These are phyloP conservation scores for Camellia sinensis DNA, from an alignment of 148 eudicot species.

Conservation along the genomic window DNA sequence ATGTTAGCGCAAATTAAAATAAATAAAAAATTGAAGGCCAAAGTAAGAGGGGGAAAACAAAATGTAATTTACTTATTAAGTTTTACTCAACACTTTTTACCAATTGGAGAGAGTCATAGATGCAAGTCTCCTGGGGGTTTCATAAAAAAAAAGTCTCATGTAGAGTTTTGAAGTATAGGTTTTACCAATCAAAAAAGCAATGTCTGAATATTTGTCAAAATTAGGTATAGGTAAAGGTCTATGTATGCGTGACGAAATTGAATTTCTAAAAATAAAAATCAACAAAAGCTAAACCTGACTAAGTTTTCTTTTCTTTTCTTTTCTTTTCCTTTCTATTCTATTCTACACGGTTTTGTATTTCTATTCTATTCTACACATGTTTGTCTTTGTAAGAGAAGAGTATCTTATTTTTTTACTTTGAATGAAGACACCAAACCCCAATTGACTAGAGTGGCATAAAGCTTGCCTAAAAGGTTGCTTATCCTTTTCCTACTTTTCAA, in stretches of 20 bases:
- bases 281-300: not conserved
- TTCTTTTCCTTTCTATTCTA: not conserved
- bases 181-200: too few relatives aligned
- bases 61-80: too few relatives aligned
- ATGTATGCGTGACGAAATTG: not conserved
- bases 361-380: not conserved
- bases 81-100: not conserved
- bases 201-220: too few relatives aligned
- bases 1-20: too few relatives aligned
- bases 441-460: constrained; percentile 11
- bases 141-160: not conserved
- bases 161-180: not conserved
- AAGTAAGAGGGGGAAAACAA: too few relatives aligned
- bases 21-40: too few relatives aligned
- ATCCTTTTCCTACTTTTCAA: constrained; percentile 16
- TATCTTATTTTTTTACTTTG: not conserved
- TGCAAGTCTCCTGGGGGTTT: not conserved
- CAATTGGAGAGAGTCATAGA: not conserved
- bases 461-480: constrained; percentile 9
- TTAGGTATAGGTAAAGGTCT: not conserved
- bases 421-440: not conserved
- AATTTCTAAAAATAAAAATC: not conserved
- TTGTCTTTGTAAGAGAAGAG: constrained; percentile 10
- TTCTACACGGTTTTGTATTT: constrained; percentile 1
- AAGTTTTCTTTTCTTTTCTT: not conserved